Base-by-base conservation (phyloP, 805 yeast genomes). In the Ogataea pilisensis region DNA sequence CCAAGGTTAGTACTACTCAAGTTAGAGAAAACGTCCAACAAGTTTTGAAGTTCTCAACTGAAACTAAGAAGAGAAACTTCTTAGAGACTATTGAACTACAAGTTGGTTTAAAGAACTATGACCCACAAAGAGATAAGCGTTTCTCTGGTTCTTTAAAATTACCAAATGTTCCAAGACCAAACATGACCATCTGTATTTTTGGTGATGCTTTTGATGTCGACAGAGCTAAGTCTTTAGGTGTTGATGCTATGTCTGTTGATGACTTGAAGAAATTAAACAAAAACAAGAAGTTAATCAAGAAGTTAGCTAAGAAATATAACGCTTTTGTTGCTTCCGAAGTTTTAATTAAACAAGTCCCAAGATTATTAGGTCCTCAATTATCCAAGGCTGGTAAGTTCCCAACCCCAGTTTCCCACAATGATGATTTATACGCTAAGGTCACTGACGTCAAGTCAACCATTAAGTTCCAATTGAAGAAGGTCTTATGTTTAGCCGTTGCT, bases 301-400 rank as follows among this genome's bases (percentile, higher is more conserved):
- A 93, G 81, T 84, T 93, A 71, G 97, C 99, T 62, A 95, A 93
- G 95, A 93, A 93, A 82, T 93, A 93, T 95, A 89, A 87, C 72
- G 97, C 99, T 63, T 93, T 93, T 84, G 75, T 93, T 70, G 98
- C 99, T 74, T 93, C 99, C 58, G 99, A 93, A 75, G 95, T 86
- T 58, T 86, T 93, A 74, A 93, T 93, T 74, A 93, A 93, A 83
- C 99, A 93, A 81, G 95, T 93, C 71, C 99, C 99, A 77, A 93
- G 99, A 85, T 82, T 93, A 71, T 82, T 93, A 70, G 99, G 99
- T 80, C 99, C 99, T 73, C 96, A 91, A 75, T 88, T 93, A 70
- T 93, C 99, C 62, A 93, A 93, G 86, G 98, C 97, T 70, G 99
- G 99, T 85, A 93, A 93, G 91, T 93, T 93, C 96, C 99, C 99